Evolutionary conservation across 176 grass and related monocot species (phyloP), one percentile per base, ranked within the genome.

Genomic region (Hsuehochloa calcarea): DNA sequence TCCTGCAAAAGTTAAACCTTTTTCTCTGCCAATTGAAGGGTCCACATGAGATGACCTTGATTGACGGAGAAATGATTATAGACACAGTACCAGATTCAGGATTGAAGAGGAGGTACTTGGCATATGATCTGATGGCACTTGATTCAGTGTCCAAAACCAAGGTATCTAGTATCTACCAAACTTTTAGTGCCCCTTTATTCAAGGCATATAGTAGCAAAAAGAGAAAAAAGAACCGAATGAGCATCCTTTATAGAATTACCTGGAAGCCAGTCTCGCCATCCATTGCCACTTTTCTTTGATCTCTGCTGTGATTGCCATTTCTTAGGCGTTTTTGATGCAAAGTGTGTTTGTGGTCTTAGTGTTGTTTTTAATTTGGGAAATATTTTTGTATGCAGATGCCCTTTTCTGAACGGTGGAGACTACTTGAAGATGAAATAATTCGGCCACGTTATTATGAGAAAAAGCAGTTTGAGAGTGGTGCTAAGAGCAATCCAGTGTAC

Each of bases 51-150:
- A 89, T 84, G 86, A 98, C 93, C 9, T 89, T 98, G 91, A 93
- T 98, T 90, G 96, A 98, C 88, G 96, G 96, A 31, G 96, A 98
- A 80, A 98, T 98, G 96, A 95, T 98, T 87, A 98, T 98, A 84
- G 96, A 98, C 73, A 93, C 86, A 62, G 83, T 98, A 85, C 92
- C 92, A 70, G 91, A 95, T 87, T 82, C 88, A 80, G 91, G 96
- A 80, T 87, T 95, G 87, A 98, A 91, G 83, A 93, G 93, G 87
- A 93, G 93, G 82, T 98, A 93, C 76, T 79, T 98, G 75, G 85
- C 89, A 22, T 98, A 95, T 90, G 96, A 98, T 92, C 81, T 98
- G 50, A 93, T 98, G 89, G 90, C 96, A 22, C 87, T 93, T 85
- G 92, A 93, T 70, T 44, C 80, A 46, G 26, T 13, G 8, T 81